Conservation (phyloP, 306 rosid species). For the Erythrophleum fordii region DNA sequence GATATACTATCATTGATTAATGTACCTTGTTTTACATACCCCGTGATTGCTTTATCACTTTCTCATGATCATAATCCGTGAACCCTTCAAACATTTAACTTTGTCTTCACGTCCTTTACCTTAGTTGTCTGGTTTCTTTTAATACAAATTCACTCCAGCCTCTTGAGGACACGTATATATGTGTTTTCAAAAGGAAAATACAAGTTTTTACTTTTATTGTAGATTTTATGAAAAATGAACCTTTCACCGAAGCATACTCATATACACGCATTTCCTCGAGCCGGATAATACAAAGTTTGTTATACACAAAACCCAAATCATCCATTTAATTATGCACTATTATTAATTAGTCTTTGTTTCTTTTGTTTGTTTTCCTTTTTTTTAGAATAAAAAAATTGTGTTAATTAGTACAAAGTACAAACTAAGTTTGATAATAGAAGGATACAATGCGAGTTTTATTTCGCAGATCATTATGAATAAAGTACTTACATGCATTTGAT, state of each 20-base stretch:
- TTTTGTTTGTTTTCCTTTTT: background rate
- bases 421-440: background rate
- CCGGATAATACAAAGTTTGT: background rate
- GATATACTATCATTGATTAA: background rate
- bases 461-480: background rate
- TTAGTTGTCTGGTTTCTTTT: background rate
- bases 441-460: background rate
- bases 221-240: background rate
- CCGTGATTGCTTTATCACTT: conserved; percentile 39
- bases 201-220: background rate
- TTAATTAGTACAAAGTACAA: background rate
- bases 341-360: background rate
- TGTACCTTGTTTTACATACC: conserved; percentile 35
- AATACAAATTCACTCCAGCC: background rate
- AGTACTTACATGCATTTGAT: background rate
- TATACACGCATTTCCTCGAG: background rate
- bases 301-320: background rate
- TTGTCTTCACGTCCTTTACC: conserved; percentile 12
- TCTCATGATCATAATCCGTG: conserved; percentile 39
- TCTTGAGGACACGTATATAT: background rate
- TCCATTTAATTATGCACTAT: background rate
- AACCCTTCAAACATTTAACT: conserved; percentile 29
- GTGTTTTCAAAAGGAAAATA: background rate
- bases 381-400: background rate
- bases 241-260: background rate